Base-by-base conservation (phyloP, 306 rosid species). In the Cucurbita argyrosperma region DNA sequence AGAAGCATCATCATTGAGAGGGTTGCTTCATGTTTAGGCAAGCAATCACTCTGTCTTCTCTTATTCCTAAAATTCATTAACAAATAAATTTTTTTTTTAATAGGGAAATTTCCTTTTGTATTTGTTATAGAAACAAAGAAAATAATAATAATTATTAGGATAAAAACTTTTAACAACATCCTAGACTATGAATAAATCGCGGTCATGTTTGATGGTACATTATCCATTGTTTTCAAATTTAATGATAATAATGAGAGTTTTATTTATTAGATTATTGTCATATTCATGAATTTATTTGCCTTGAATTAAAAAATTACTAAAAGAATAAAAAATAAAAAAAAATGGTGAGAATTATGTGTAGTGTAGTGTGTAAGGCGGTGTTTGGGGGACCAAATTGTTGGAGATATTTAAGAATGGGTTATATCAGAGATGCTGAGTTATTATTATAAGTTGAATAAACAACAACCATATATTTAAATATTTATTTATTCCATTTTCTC, bases 1-100 rank as follows among this genome's bases (percentile, higher is more conserved):
- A 13, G 74, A 69, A 69, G 74, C 74, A 69, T 69, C 14, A 46
- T 69, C 15, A 69, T 69, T 21, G 58, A 14, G 26, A 50, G 47
- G 59, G 42, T 26, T 49, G 74, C 74, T 70, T 51, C 74, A 30
- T 70, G 74, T 35, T 70, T 50, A 60, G 60, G 74, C 74, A 70
- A 70, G 9, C 35, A 26, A 70, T 70, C 45, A 26, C 59, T 51
- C 16, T 42, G 15, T 65, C 30, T 45, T 26, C 59, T 50, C 46
- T 70, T 38, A 8, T 15, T 70, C 46, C 26, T 23, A 10, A 21
- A 6, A 5, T 43, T 67, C 6, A 18, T 67, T 19, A 45, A 11
- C 21, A 67, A 5, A 21, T 21, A 0, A 23, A 0, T 5, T 5
- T 65, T 61, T 61, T 64, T 40, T 16, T 21, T 21, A 21, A 15